Percentiles rank a stretch among this genome's conserved stretches.
Evolutionary conservation across 2,329 filamentous ascomycete genomes (phyloP).

Genomic region (Venturia effusa): DNA sequence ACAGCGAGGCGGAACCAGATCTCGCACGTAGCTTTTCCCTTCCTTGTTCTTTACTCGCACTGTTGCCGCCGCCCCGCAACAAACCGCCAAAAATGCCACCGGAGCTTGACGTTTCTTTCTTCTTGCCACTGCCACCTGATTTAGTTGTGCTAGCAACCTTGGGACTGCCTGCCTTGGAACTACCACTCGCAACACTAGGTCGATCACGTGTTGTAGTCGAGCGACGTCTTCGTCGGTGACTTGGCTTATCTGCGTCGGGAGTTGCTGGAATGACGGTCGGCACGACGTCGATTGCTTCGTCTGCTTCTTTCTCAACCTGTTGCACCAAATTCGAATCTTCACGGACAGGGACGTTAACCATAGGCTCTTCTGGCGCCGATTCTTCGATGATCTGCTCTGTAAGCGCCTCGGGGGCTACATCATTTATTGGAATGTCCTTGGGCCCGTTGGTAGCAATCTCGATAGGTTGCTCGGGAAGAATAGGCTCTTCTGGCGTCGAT

Average conservation of each 20-base stretch:
- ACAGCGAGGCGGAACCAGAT: not conserved
- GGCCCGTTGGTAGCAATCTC: not conserved
- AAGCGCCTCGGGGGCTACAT: not conserved
- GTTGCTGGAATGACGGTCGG: not conserved
- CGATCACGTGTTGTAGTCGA: not conserved
- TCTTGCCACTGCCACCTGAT: not conserved
- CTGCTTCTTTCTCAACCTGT: not conserved
- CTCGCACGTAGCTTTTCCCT: not conserved
- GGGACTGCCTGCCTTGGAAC: not conserved
- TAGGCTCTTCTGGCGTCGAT: not conserved
- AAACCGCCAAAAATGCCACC: not conserved
- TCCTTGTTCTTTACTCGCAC: not conserved
- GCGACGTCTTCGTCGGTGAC: not conserved
- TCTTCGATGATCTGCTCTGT: not conserved
- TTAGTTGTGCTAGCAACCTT: not conserved
- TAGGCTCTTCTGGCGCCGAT: not conserved
- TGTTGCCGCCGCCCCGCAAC: constrained; percentile 1
- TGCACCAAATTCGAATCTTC: not conserved
- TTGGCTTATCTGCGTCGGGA: not conserved
- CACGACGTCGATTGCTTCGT: not conserved
- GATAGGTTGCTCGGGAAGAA: not conserved
- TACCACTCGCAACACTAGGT: not conserved
- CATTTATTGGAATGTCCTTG: not conserved
- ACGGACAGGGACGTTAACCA: not conserved
- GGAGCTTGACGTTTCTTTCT: not conserved